phyloP scores from a whole-genome alignment of 805 yeast genomes.

The Saturnispora halmiae region DNA sequence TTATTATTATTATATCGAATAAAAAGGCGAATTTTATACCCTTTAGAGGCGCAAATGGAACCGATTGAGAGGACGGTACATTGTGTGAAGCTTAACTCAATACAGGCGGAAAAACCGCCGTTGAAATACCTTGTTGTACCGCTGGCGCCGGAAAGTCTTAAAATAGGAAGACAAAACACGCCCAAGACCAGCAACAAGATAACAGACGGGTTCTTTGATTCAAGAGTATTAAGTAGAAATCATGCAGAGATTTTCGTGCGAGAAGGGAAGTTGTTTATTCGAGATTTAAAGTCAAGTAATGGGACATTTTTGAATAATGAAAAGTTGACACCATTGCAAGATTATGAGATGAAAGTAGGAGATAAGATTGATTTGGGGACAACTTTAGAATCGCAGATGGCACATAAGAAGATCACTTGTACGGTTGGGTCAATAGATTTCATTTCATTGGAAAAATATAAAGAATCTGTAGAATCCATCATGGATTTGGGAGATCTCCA shows the following conservation, averaged over 20 bases:
- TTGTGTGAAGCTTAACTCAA: constrained; percentile 63
- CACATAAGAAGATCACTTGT: constrained; percentile 83
- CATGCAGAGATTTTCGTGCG: constrained; percentile 81
- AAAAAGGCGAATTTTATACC: neutral
- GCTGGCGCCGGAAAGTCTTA: constrained; percentile 68
- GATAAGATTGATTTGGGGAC: constrained; percentile 93
- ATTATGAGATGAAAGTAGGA: constrained; percentile 60
- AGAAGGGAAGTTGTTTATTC: constrained; percentile 58
- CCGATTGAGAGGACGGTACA: constrained; percentile 31
- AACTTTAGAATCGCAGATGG: constrained; percentile 59
- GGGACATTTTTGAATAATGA: constrained; percentile 86
- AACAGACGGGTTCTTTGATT: constrained; percentile 89
- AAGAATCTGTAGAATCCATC: constrained; percentile 19
- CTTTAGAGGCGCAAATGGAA: neutral
- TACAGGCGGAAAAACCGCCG: constrained; percentile 51
- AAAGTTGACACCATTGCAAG: constrained; percentile 54
- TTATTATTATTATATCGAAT: no score
- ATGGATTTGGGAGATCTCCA: constrained; percentile 23
- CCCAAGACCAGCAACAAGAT: constrained; percentile 48
- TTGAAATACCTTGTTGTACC: constrained; percentile 76
- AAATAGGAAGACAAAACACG: constrained; percentile 84
- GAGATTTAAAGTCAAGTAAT: constrained; percentile 84
- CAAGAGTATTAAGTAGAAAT: constrained; percentile 83
- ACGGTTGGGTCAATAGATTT: constrained; percentile 65
- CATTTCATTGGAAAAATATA: constrained; percentile 33